Conservation (phyloP, 495 filamentous ascomycete genomes). For the Parachaetomium inaequale region DNA sequence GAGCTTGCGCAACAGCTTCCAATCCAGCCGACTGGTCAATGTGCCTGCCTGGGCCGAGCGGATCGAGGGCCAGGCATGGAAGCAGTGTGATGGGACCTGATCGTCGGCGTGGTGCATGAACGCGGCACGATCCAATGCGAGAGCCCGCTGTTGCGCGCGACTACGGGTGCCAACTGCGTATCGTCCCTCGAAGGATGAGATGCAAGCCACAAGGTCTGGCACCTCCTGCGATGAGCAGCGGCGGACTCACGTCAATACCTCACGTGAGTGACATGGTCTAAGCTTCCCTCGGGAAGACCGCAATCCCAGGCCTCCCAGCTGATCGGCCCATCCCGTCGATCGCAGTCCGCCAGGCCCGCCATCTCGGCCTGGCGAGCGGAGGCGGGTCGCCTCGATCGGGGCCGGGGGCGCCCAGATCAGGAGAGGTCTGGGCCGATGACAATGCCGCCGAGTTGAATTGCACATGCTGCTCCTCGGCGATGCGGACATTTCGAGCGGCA, state of each 20-base stretch:
- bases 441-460: slow-evolving; percentile 16
- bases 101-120: slow-evolving; percentile 25
- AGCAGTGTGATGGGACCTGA: slow-evolving; percentile 17
- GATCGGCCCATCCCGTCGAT: slow-evolving; percentile 4
- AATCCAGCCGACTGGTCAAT: slow-evolving; percentile 19
- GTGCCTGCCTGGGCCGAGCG: slow-evolving; percentile 10
- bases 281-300: neutral
- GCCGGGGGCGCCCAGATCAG: neutral
- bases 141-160: slow-evolving; percentile 26
- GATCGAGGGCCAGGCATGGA: neutral
- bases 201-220: slow-evolving; percentile 1
- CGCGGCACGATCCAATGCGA: slow-evolving; percentile 28
- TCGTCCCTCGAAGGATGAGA: neutral
- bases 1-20: slow-evolving; percentile 23
- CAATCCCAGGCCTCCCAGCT: neutral
- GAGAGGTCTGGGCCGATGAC: slow-evolving; percentile 6
- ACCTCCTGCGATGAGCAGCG: neutral
- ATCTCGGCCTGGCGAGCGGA: slow-evolving; percentile 5
- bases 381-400: slow-evolving; percentile 8
- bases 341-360: neutral
- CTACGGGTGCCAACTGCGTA: neutral
- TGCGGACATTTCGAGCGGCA: slow-evolving; percentile 10
- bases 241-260: too few species aligned
- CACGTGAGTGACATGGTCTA: too few species aligned
- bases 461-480: slow-evolving; percentile 11